These are phyloP conservation scores for Porphyrellus cyaneotinctus DNA, from an alignment of 768 basidiomycete genomes.

Conservation along the genomic window DNA sequence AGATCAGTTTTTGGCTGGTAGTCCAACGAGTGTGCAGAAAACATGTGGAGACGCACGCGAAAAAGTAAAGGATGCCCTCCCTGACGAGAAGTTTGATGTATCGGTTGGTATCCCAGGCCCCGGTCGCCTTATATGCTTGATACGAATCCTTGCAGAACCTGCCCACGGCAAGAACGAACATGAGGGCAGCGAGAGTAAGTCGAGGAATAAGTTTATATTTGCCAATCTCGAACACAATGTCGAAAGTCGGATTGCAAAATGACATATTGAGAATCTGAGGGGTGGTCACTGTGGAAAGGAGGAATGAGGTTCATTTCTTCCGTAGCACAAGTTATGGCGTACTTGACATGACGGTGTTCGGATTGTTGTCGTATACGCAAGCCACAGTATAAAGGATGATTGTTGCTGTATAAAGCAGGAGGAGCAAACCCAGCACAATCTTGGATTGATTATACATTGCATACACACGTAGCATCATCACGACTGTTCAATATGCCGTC, in stretches of 20 bases:
- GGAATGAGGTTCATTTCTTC: neutral
- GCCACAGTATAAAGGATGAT: neutral
- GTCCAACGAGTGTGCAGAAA: neutral
- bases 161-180: slow-evolving; percentile 6
- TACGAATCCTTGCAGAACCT: slow-evolving; percentile 6
- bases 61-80: slow-evolving; percentile 18
- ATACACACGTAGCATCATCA: slow-evolving; percentile 25
- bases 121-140: slow-evolving; percentile 8
- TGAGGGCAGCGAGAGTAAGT: slow-evolving; percentile 7
- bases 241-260: slow-evolving; percentile 5
- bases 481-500: slow-evolving; percentile 6
- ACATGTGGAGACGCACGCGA: slow-evolving; percentile 11
- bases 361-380: slow-evolving; percentile 2
- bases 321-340: neutral
- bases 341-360: slow-evolving; percentile 8
- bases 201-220: slow-evolving; percentile 12
- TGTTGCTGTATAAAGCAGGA: slow-evolving; percentile 8
- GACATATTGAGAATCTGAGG: slow-evolving; percentile 14
- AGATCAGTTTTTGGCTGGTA: neutral
- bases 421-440: slow-evolving; percentile 11
- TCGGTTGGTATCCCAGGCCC: slow-evolving; percentile 9
- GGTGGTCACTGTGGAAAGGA: slow-evolving; percentile 3
- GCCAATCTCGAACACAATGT: neutral
- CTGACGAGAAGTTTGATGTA: slow-evolving; percentile 13
- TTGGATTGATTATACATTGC: slow-evolving; percentile 20